Conservation (phyloP, 2,329 filamentous ascomycete species). For the Paraphaeosphaeria sporulosa region DNA sequence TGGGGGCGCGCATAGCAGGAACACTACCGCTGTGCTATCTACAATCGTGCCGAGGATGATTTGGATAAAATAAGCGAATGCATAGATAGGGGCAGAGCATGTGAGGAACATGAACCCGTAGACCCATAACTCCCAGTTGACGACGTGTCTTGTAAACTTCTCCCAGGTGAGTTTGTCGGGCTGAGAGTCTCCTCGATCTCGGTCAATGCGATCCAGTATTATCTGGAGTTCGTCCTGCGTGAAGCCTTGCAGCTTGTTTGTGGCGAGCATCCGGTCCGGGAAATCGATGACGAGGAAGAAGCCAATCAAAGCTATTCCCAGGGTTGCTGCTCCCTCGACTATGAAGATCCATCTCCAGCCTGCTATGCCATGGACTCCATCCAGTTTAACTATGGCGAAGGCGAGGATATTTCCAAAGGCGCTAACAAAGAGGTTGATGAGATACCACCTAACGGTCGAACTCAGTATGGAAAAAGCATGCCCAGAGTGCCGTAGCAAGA, state of each 20-base stretch:
- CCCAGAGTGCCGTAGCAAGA: neutral
- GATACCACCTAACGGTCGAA: conserved; percentile 49
- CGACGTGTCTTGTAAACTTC: conserved; percentile 23
- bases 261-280: conserved; percentile 35
- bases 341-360: no score
- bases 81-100: conserved; percentile 30
- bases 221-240: conserved; percentile 35
- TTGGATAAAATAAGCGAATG: conserved; percentile 35
- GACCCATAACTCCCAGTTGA: conserved; percentile 31
- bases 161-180: conserved; percentile 28
- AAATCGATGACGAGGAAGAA: conserved; percentile 53
- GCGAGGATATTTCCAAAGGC: conserved; percentile 47
- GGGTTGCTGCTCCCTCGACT: conserved; percentile 41
- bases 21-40: conserved; percentile 34
- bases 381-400: conserved; percentile 39
- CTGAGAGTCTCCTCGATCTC: conserved; percentile 29
- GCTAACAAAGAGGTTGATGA: conserved; percentile 27
- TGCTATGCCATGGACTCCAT: no score
- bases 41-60: no score
- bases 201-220: conserved; percentile 34
- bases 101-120: conserved; percentile 33
- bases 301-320: conserved; percentile 37
- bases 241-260: conserved; percentile 28
- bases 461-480: neutral
- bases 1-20: conserved; percentile 49